Evolutionary conservation across 73 alveolate genomes (phyloP).

Genomic region (Paraurostyla sp.): DNA sequence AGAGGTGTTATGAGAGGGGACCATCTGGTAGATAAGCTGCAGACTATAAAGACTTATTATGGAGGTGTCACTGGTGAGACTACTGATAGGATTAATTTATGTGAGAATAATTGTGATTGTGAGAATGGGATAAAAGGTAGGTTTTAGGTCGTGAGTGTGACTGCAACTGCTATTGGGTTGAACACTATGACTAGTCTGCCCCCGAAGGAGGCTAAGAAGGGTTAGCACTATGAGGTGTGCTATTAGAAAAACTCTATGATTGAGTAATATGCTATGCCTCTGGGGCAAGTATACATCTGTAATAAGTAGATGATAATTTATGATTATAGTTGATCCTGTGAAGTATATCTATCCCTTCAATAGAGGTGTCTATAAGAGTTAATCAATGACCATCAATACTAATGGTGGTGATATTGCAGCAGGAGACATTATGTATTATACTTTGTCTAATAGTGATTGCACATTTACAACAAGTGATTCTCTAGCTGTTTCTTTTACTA

Average conservation of each 20-base stretch:
- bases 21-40: slow-evolving; percentile 17
- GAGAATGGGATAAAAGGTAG: slow-evolving; percentile 5
- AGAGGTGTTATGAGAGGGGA: slow-evolving; percentile 55
- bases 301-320: not conserved
- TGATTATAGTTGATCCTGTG: not conserved
- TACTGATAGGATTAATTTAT: slow-evolving; percentile 12
- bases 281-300: slow-evolving; percentile 42
- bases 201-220: not conserved
- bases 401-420: slow-evolving; percentile 52
- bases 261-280: slow-evolving; percentile 6
- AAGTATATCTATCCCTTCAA: slow-evolving; percentile 50
- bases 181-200: not conserved
- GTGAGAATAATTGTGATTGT: slow-evolving; percentile 41
- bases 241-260: not conserved
- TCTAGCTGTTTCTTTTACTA: slow-evolving; percentile 18
- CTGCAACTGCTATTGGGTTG: not conserved
- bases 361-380: slow-evolving; percentile 19
- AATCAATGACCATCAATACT: not conserved
- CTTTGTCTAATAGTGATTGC: slow-evolving; percentile 8
- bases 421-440: slow-evolving; percentile 20
- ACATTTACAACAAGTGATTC: not conserved
- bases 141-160: not conserved
- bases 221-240: slow-evolving; percentile 47
- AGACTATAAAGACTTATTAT: not conserved
- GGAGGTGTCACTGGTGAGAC: slow-evolving; percentile 12